Percentiles rank a stretch among this genome's conserved stretches.
Conservation (phyloP, 192 early-diverging fungal species). For the Coemansia erecta region DNA sequence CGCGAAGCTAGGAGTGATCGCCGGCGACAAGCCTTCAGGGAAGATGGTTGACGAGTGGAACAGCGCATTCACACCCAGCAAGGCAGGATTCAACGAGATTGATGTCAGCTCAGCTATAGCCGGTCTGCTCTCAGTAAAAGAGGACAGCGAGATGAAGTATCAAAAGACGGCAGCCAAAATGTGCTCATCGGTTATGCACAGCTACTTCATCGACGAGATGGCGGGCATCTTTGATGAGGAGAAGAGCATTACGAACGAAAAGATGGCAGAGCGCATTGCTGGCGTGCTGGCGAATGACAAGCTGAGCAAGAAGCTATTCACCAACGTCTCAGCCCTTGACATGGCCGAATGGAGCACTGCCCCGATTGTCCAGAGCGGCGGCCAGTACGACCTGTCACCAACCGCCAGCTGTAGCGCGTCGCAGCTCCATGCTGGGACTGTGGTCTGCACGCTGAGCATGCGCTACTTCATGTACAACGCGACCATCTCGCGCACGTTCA, state of each 20-base stretch:
- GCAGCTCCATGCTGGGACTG: conserved; percentile 81
- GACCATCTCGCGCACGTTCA: conserved; percentile 87
- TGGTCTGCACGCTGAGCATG: conserved; percentile 90
- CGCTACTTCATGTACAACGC: conserved; percentile 96
- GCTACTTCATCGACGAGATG: conserved; percentile 87
- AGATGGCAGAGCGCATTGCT: conserved; percentile 73
- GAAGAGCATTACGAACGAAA: conserved; percentile 80
- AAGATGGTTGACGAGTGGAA: conserved; percentile 82
- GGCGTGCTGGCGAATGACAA: conserved; percentile 67
- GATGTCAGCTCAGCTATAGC: conserved; percentile 76
- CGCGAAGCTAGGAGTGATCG: conserved; percentile 64
- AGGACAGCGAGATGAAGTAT: conserved; percentile 80
- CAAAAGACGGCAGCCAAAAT: conserved; percentile 71
- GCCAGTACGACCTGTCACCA: conserved; percentile 82
- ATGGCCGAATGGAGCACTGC: conserved; percentile 86
- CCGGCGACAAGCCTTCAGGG: conserved; percentile 74
- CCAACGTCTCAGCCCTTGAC: conserved; percentile 67
- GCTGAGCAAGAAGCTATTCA: conserved; percentile 62
- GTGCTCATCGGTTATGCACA: conserved; percentile 75
- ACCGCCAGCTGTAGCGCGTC: conserved; percentile 72
- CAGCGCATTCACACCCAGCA: conserved; percentile 54
- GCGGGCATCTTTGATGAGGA: conserved; percentile 83
- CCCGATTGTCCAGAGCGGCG: conserved; percentile 96
- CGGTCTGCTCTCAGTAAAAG: conserved; percentile 77
- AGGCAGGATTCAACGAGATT: conserved; percentile 58